Conservation (phyloP, 208 protist genomes). For the Blastocrithidia nonstop region DNA sequence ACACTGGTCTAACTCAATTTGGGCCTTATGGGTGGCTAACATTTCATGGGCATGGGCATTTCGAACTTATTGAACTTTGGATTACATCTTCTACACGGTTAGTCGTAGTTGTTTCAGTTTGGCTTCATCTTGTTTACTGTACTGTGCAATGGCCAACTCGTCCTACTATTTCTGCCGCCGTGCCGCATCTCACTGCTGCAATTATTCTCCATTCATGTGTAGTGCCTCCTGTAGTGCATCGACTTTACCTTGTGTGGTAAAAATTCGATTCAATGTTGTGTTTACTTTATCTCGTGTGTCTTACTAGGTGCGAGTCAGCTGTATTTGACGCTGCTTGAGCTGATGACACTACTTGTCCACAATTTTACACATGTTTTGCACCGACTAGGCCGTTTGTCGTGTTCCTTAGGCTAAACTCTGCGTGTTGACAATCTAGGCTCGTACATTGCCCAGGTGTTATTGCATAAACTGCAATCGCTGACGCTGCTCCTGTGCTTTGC, state of each 20-base stretch:
- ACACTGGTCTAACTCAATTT: slow-evolving; percentile 87
- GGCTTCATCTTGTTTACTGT: slow-evolving; percentile 76
- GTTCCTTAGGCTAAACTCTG: slow-evolving; percentile 81
- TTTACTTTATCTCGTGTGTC: slow-evolving; percentile 57
- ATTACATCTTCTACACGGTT: slow-evolving; percentile 60
- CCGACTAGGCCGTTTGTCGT: slow-evolving; percentile 80
- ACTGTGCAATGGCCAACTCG: slow-evolving; percentile 77
- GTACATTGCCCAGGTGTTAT: slow-evolving; percentile 85
- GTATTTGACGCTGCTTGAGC: slow-evolving; percentile 26
- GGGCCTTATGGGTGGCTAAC: slow-evolving; percentile 67
- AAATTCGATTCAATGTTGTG: slow-evolving; percentile 69
- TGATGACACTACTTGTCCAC: slow-evolving; percentile 78
- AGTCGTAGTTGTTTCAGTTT: slow-evolving; percentile 76
- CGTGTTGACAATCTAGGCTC: slow-evolving; percentile 78
- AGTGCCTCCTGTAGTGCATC: slow-evolving; percentile 82
- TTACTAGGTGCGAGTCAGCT: slow-evolving; percentile 27
- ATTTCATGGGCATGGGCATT: slow-evolving; percentile 51
- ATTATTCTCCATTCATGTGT: slow-evolving; percentile 89
- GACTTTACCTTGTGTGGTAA: slow-evolving; percentile 83
- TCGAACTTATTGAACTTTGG: slow-evolving; percentile 29
- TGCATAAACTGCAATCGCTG: slow-evolving; percentile 76
- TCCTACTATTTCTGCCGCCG: slow-evolving; percentile 89
- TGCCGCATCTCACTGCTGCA: slow-evolving; percentile 90
- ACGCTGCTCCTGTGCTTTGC: slow-evolving; percentile 36
- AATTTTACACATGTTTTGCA: slow-evolving; percentile 80